Conservation (phyloP, 2,329 filamentous ascomycete genomes). For the Ophioceras dolichostomum region DNA sequence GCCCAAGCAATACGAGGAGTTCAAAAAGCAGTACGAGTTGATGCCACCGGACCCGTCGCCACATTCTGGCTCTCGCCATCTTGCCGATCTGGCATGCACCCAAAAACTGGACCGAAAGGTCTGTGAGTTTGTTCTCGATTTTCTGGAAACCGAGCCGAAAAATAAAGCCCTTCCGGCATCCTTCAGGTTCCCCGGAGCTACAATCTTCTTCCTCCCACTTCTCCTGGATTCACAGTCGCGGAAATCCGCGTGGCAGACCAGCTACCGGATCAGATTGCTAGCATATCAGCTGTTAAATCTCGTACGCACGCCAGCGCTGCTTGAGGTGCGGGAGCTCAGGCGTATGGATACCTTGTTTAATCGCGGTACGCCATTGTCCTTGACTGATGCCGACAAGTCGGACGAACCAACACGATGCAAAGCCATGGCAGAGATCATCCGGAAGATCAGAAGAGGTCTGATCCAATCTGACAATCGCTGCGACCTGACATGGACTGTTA, state of each 20-base stretch:
- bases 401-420: slow-evolving; percentile 1
- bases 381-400: slow-evolving; percentile 11
- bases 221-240: slow-evolving; percentile 24
- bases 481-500: slow-evolving; percentile 18
- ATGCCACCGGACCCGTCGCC: slow-evolving; percentile 8
- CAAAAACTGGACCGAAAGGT: slow-evolving; percentile 18
- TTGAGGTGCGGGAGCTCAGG: slow-evolving; percentile 24
- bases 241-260: slow-evolving; percentile 25
- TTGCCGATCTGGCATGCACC: too few species aligned
- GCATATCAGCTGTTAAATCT: slow-evolving; percentile 21
- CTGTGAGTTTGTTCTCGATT: slow-evolving; percentile 14
- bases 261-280: slow-evolving; percentile 19
- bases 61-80: too few species aligned
- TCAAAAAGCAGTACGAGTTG: slow-evolving; percentile 12
- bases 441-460: neutral
- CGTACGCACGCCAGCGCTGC: neutral
- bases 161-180: too few species aligned
- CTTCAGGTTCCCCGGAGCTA: slow-evolving; percentile 6
- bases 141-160: too few species aligned
- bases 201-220: slow-evolving; percentile 26
- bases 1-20: slow-evolving; percentile 12
- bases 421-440: neutral
- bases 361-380: slow-evolving; percentile 18
- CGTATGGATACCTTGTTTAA: too few species aligned
- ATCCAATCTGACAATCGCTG: neutral